phyloP scores from a whole-genome alignment of 129 eudicot genomes.

The Chrysanthemum seticuspe region DNA sequence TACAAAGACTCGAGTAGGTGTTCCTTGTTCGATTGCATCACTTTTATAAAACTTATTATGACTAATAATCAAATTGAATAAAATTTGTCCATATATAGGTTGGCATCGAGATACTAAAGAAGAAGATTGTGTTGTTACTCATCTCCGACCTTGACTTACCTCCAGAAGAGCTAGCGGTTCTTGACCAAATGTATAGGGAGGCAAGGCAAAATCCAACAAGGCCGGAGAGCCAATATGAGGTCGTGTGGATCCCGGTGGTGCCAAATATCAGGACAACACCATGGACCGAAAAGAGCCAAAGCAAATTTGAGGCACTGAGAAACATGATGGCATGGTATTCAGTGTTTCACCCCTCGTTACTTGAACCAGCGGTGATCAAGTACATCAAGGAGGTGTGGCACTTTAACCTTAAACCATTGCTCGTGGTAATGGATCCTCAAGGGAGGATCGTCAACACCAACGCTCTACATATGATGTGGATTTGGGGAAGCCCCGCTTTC shows the following conservation, averaged over 20 bases:
- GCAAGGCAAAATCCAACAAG: slow-evolving; percentile 46
- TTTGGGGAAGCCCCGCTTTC: slow-evolving; percentile 84
- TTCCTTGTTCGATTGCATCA: background rate
- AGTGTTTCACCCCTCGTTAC: slow-evolving; percentile 62
- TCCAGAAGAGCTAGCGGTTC: slow-evolving; percentile 59
- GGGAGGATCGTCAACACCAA: slow-evolving; percentile 65
- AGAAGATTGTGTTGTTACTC: slow-evolving; percentile 71
- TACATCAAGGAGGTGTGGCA: slow-evolving; percentile 75
- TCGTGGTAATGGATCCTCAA: slow-evolving; percentile 82
- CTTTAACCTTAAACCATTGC: slow-evolving; percentile 66
- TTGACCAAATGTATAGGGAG: slow-evolving; percentile 63
- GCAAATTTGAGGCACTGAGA: slow-evolving; percentile 41
- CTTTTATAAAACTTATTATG: background rate
- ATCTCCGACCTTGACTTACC: slow-evolving; percentile 82
- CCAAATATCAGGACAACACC: slow-evolving; percentile 33
- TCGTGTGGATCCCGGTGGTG: slow-evolving; percentile 78
- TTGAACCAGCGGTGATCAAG: slow-evolving; percentile 65
- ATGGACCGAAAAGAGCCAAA: slow-evolving; percentile 37
- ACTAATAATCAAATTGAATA: background rate
- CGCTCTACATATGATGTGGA: slow-evolving; percentile 88
- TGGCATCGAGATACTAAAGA: slow-evolving; percentile 50
- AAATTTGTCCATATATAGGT: slow-evolving; percentile 38
- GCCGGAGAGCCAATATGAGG: slow-evolving; percentile 64
- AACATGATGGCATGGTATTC: slow-evolving; percentile 84
- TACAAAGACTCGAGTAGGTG: slow-evolving; percentile 52